phyloP scores from a whole-genome alignment of 352 stramenopile species.

The Globisporangium spiculum region DNA sequence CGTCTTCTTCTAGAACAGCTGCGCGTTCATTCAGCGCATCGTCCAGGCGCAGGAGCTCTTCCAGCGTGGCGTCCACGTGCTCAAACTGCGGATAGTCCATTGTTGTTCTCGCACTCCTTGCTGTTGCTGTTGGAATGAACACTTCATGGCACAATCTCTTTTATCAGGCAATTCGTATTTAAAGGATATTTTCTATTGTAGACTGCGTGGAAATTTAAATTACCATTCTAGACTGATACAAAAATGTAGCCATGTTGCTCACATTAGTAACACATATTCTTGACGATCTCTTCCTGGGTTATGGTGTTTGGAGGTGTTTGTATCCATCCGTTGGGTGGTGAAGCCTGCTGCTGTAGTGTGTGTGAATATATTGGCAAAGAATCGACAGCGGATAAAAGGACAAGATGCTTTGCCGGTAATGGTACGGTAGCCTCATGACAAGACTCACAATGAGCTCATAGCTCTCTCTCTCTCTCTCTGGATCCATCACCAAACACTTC shows the following conservation, averaged over 20 bases:
- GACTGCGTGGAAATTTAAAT: not conserved
- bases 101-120: not conserved
- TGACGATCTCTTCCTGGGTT: not conserved
- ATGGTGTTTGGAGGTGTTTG: too few species aligned
- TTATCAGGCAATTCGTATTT: not conserved
- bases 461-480: too few species aligned
- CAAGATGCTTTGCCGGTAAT: too few species aligned
- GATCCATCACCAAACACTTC: too few species aligned
- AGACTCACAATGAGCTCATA: too few species aligned
- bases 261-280: not conserved
- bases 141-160: too few species aligned
- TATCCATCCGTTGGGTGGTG: too few species aligned
- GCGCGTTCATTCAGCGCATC: not conserved
- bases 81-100: not conserved
- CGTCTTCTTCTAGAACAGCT: not conserved
- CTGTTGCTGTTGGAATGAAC: not conserved
- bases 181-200: not conserved
- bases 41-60: not conserved
- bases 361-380: too few species aligned
- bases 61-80: constrained; percentile 4
- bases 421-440: too few species aligned
- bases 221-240: not conserved
- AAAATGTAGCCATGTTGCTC: not conserved
- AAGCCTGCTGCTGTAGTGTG: too few species aligned
- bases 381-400: too few species aligned